Evolutionary conservation across 768 basidiomycete genomes (phyloP).

Genomic region (Dioszegia hungarica): DNA sequence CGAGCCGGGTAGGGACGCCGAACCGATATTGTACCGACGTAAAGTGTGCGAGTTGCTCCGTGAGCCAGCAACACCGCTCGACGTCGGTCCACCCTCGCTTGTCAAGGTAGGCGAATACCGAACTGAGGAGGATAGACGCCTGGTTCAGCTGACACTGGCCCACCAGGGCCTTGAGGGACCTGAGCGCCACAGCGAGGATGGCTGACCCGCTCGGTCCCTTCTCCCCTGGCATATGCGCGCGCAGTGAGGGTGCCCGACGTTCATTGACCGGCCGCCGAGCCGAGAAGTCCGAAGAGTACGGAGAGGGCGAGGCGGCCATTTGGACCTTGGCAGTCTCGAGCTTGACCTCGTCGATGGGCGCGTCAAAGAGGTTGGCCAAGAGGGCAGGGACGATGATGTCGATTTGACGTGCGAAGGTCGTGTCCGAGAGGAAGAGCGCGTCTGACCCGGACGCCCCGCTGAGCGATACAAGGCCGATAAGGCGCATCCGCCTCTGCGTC

Average conservation of each 20-base stretch:
- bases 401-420: constrained; percentile 69
- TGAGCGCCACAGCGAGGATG: constrained; percentile 68
- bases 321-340: constrained; percentile 66
- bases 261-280: constrained; percentile 67
- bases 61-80: constrained; percentile 76
- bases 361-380: constrained; percentile 62
- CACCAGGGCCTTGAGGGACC: constrained; percentile 66
- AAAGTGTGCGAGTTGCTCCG: constrained; percentile 74
- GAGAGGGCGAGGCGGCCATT: constrained; percentile 62
- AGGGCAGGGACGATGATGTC: constrained; percentile 67
- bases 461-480: constrained; percentile 80
- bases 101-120: constrained; percentile 66
- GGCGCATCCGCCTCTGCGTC: constrained; percentile 68
- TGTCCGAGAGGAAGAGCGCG: constrained; percentile 67
- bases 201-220: constrained; percentile 70
- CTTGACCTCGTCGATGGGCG: constrained; percentile 59
- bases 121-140: constrained; percentile 65
- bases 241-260: constrained; percentile 81
- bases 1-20: constrained; percentile 74
- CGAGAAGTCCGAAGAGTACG: constrained; percentile 78
- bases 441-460: constrained; percentile 77
- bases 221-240: constrained; percentile 81
- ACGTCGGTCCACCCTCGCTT: constrained; percentile 61
- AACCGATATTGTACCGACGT: constrained; percentile 90
- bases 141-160: constrained; percentile 73